Evolutionary conservation across 352 stramenopile genomes (phyloP).

Genomic region (Globisporangium alternatum): DNA sequence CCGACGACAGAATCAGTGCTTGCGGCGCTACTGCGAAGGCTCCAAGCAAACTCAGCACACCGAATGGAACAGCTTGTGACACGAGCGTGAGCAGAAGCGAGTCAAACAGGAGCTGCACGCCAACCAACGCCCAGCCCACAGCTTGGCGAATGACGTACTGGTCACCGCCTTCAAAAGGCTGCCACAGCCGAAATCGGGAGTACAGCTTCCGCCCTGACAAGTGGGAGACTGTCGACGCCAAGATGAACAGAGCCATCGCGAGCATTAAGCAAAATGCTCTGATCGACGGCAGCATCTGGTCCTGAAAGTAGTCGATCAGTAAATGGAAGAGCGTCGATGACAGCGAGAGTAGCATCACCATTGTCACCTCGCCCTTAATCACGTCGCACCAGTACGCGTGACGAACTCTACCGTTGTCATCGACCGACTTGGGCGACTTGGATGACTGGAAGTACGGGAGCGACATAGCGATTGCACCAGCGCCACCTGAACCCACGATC

Average conservation of each 20-base stretch:
- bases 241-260: slow-evolving; percentile 23
- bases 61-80: slow-evolving; percentile 21
- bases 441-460: slow-evolving; percentile 31
- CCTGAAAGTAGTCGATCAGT: slow-evolving; percentile 35
- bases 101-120: slow-evolving; percentile 49
- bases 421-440: not conserved
- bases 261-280: slow-evolving; percentile 23
- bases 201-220: slow-evolving; percentile 27
- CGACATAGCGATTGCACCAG: slow-evolving; percentile 30
- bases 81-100: slow-evolving; percentile 34
- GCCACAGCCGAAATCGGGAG: slow-evolving; percentile 31
- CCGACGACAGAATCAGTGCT: slow-evolving; percentile 33
- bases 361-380: slow-evolving; percentile 30
- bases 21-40: slow-evolving; percentile 35
- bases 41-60: slow-evolving; percentile 32
- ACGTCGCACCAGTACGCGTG: slow-evolving; percentile 1
- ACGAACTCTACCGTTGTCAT: not conserved
- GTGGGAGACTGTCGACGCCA: slow-evolving; percentile 34
- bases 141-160: slow-evolving; percentile 48
- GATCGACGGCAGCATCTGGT: slow-evolving; percentile 17
- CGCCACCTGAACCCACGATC: slow-evolving; percentile 28
- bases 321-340: slow-evolving; percentile 35
- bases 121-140: slow-evolving; percentile 51
- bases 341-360: slow-evolving; percentile 39
- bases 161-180: slow-evolving; percentile 49